phyloP scores from a whole-genome alignment of 2,329 filamentous ascomycete genomes.

The Nigrospora osmanthi region DNA sequence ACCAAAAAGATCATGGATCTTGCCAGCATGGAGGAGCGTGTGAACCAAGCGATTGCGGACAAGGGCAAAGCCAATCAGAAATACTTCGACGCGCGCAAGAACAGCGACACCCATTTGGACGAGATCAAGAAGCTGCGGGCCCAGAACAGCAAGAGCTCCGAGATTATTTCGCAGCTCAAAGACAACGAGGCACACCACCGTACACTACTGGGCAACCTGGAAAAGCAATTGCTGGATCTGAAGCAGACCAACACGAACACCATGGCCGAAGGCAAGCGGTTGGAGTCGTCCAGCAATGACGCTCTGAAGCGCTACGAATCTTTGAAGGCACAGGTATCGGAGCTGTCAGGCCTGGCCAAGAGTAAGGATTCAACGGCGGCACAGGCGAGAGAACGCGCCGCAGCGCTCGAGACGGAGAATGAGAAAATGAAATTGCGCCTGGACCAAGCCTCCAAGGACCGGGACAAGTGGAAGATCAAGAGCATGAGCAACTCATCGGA shows the following conservation, averaged over 20 bases:
- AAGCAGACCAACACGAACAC: conserved; percentile 70
- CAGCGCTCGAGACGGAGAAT: conserved; percentile 63
- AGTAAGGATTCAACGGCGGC: conserved; percentile 61
- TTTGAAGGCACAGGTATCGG: conserved; percentile 66
- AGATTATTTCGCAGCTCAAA: conserved; percentile 90
- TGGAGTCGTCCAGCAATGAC: conserved; percentile 67
- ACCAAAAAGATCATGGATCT: conserved; percentile 82
- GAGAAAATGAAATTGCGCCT: conserved; percentile 74
- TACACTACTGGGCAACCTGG: conserved; percentile 70
- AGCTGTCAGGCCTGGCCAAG: conserved; percentile 67
- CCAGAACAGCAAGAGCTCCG: conserved; percentile 84
- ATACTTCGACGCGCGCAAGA: conserved; percentile 92
- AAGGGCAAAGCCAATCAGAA: conserved; percentile 97
- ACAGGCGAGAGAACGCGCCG: conserved; percentile 45
- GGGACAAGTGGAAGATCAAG: conserved; percentile 81
- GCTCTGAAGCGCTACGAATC: conserved; percentile 62
- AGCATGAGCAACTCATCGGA: conserved; percentile 72
- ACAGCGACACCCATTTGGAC: conserved; percentile 75
- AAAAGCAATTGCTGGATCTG: conserved; percentile 82
- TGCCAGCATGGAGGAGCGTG: conserved; percentile 66
- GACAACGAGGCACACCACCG: conserved; percentile 76
- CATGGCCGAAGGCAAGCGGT: conserved; percentile 62
- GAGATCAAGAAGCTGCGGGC: conserved; percentile 73
- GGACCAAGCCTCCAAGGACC: conserved; percentile 71
- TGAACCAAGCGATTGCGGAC: conserved; percentile 68